Conservation (phyloP, 805 yeast genomes). For the Cyberlindnera mycetangii region DNA sequence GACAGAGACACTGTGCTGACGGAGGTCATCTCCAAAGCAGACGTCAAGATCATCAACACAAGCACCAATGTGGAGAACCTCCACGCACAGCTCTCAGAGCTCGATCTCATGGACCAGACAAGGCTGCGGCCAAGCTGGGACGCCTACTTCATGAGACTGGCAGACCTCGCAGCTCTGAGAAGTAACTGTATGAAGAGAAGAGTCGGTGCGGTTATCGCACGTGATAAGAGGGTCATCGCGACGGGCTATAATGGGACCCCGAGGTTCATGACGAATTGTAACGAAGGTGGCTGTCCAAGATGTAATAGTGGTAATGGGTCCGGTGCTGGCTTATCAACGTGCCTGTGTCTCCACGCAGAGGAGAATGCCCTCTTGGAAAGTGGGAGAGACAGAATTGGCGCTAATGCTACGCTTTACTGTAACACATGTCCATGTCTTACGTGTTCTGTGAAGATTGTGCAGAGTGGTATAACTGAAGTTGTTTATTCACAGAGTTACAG, state of each 20-base stretch:
- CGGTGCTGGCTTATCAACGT: constrained; percentile 72
- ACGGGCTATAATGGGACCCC: constrained; percentile 99
- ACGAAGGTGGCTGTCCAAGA: constrained; percentile 91
- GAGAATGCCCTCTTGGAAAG: constrained; percentile 94
- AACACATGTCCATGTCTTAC: constrained; percentile 98
- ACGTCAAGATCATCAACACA: constrained; percentile 56
- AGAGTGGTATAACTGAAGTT: constrained; percentile 86
- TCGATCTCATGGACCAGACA: constrained; percentile 47
- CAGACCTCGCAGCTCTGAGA: constrained; percentile 88
- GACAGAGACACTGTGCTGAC: constrained; percentile 31
- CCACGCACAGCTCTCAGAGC: constrained; percentile 34
- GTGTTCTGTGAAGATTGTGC: constrained; percentile 93
- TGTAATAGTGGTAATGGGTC: constrained; percentile 69
- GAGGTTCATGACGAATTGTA: constrained; percentile 80
- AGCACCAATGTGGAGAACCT: constrained; percentile 36
- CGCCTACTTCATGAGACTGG: constrained; percentile 88
- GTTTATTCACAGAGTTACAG: constrained; percentile 90
- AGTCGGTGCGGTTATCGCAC: constrained; percentile 93
- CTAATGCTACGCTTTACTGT: constrained; percentile 71
- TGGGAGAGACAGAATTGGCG: constrained; percentile 81
- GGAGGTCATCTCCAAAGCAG: constrained; percentile 45
- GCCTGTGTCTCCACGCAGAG: constrained; percentile 95
- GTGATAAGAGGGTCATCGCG: constrained; percentile 82
- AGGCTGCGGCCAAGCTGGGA: constrained; percentile 94
- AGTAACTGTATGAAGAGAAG: constrained; percentile 96